Evolutionary conservation across 345 rosid species (phyloP), one percentile per base, ranked within the genome.

Genomic region (Euphorbia lathyris): DNA sequence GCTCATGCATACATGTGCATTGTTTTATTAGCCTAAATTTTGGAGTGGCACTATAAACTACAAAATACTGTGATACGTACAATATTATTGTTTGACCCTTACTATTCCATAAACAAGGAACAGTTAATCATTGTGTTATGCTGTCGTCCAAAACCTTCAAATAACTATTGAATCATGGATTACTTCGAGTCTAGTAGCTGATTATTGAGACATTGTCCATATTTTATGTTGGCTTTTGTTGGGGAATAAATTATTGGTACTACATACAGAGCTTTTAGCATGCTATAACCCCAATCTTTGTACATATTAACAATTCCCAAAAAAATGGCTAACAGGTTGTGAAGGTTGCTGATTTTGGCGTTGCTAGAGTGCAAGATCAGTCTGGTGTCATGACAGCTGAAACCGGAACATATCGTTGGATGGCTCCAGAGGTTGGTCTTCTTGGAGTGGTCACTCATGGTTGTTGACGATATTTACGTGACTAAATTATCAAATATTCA

Each of bases 331-430:
- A 26, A 23, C 78, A 86, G 94, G 86, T 79, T 26, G 89, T 85
- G 36, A 88, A 88, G 77, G 82, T 88, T 72, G 85, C 90, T 20
- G 94, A 88, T 79, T 88, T 88, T 79, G 94, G 90, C 63, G 84
- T 88, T 76, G 90, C 94, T 69, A 83, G 87, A 79, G 85, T 88
- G 71, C 83, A 85, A 73, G 74, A 75, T 71, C 83, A 69, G 69
- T 68, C 89, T 48, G 93, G 90, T 26, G 83, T 84, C 68, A 88
- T 88, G 93, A 88, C 93, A 29, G 90, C 89, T 20, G 93, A 88
- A 82, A 88, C 90, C 58, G 93, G 93, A 67, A 86, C 90, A 4
- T 88, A 88, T 64, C 87, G 90, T 27, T 88, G 93, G 93, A 88
- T 88, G 93, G 93, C 93, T 70, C 93, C 90, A 22, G 93, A 88